A percentile compares a stretch with the other conserved stretches of the same genome.
These are phyloP conservation scores for Decorospora gaudefroyi DNA, from an alignment of 2,329 filamentous ascomycete genomes.

Conservation along the genomic window DNA sequence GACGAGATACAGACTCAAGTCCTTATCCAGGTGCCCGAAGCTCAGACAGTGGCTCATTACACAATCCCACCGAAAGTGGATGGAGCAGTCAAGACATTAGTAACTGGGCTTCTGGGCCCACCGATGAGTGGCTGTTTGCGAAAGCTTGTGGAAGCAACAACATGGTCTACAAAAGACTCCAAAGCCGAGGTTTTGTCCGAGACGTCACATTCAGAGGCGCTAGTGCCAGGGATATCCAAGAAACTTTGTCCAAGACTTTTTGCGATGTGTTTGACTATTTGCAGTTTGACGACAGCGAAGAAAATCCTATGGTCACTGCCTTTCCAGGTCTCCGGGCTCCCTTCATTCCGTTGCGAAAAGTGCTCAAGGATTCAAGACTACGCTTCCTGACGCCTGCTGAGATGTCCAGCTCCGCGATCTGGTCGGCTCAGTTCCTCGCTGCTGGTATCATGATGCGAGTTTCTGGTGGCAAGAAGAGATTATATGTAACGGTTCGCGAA, in stretches of 20 bases:
- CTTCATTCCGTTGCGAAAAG: slow-evolving; percentile 77
- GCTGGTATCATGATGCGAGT: slow-evolving; percentile 75
- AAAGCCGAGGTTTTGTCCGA: slow-evolving; percentile 72
- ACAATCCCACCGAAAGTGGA: slow-evolving; percentile 49
- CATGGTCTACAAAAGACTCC: slow-evolving; percentile 70
- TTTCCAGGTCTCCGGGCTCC: slow-evolving; percentile 65
- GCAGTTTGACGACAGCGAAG: slow-evolving; percentile 33
- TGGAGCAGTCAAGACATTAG: slow-evolving; percentile 56
- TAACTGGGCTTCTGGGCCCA: slow-evolving; percentile 53
- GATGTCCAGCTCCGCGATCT: slow-evolving; percentile 72
- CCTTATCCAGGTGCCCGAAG: slow-evolving; percentile 21
- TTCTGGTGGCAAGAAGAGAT: slow-evolving; percentile 62
- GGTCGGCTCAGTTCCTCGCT: slow-evolving; percentile 71
- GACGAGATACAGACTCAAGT: slow-evolving; percentile 34
- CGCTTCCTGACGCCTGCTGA: slow-evolving; percentile 72
- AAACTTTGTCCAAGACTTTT: slow-evolving; percentile 67
- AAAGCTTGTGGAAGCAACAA: slow-evolving; percentile 68
- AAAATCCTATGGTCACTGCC: slow-evolving; percentile 30
- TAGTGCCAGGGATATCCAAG: slow-evolving; percentile 69
- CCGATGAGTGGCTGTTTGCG: slow-evolving; percentile 66
- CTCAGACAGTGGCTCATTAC: slow-evolving; percentile 20
- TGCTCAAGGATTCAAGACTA: slow-evolving; percentile 73
- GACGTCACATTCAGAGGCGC: slow-evolving; percentile 64
- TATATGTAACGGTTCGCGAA: slow-evolving; percentile 76
- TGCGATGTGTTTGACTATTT: slow-evolving; percentile 54